Evolutionary conservation across 768 basidiomycete genomes (phyloP).

Genomic region (Russula compacta): DNA sequence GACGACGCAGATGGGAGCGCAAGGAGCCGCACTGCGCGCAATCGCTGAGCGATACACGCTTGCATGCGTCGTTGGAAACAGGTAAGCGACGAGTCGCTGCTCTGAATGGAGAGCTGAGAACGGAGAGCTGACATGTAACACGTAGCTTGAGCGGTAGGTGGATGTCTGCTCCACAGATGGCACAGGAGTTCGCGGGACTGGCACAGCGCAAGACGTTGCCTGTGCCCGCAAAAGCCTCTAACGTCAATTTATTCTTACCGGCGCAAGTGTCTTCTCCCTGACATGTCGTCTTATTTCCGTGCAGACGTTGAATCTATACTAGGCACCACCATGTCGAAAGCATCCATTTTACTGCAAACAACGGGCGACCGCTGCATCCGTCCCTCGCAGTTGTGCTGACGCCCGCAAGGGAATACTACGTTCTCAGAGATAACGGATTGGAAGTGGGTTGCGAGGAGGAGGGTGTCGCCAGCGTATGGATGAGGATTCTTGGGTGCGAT

Average conservation of each 20-base stretch:
- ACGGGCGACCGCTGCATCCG: conserved; percentile 40
- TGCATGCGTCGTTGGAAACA: conserved; percentile 65
- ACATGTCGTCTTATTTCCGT: background rate
- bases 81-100: conserved; percentile 31
- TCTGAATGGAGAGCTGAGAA: background rate
- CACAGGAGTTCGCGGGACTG: conserved; percentile 55
- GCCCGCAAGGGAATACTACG: conserved; percentile 53
- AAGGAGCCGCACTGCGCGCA: conserved; percentile 33
- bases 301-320: background rate
- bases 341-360: conserved; percentile 47
- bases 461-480: conserved; percentile 57
- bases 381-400: conserved; percentile 68
- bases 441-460: conserved; percentile 71
- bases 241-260: conserved; percentile 55
- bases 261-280: conserved; percentile 34
- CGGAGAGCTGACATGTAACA: background rate
- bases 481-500: conserved; percentile 44
- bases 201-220: background rate
- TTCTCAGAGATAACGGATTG: conserved; percentile 70
- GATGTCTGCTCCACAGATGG: conserved; percentile 64
- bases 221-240: conserved; percentile 21
- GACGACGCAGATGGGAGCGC: conserved; percentile 33
- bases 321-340: conserved; percentile 76
- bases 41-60: conserved; percentile 59
- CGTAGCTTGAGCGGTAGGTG: conserved; percentile 58